Base-by-base conservation (phyloP, 805 yeast genomes). In the Sugiyamaella boreocaroliniensis region DNA sequence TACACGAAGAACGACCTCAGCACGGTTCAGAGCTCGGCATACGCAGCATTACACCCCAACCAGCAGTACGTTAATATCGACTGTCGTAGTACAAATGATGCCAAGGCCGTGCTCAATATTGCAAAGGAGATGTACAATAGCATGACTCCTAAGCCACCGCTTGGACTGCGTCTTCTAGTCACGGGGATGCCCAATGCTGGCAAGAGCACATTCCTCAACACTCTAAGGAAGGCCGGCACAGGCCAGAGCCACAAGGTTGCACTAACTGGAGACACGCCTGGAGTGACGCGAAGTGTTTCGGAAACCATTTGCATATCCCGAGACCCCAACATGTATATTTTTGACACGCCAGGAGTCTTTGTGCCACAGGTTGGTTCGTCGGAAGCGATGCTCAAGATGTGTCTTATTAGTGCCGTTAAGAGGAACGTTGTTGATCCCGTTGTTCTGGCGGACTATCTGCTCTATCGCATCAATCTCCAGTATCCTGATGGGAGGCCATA, bases 141-240 rank as follows among this genome's bases (percentile, higher is more conserved):
- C 3, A 71, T 81, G 76, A 67, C 66, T 16, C 88, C 92, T 0
- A 79, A 83, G 1, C 95, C 96, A 0, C 97, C 97, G 0, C 68
- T 89, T 54, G 98, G 98, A 0, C 71, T 86, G 47, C 69, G 89
- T 19, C 68, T 86, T 53, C 73, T 90, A 73, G 79, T 92, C 45
- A 82, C 85, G 6, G 99, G 99, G 0, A 86, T 93, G 93, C 99
- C 99, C 1, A 93, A 93, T 65, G 95, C 89, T n/a, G 99, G 99
- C 0, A 93, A 93, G 68, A 86, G 96, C 11, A 85, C 97, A 0
- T 66, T 93, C 47, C 84, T 90, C 26, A 93, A 93, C 63, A 74
- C 84, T 0, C 69, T 90, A 48, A 70, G 97, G 54, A 70, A 65
- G n/a, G 64, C 73, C 1, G 75, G 78, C 40, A 69, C 8, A 65